These are phyloP conservation scores for Vararia minispora DNA, from an alignment of 768 basidiomycete genomes.

Conservation along the genomic window DNA sequence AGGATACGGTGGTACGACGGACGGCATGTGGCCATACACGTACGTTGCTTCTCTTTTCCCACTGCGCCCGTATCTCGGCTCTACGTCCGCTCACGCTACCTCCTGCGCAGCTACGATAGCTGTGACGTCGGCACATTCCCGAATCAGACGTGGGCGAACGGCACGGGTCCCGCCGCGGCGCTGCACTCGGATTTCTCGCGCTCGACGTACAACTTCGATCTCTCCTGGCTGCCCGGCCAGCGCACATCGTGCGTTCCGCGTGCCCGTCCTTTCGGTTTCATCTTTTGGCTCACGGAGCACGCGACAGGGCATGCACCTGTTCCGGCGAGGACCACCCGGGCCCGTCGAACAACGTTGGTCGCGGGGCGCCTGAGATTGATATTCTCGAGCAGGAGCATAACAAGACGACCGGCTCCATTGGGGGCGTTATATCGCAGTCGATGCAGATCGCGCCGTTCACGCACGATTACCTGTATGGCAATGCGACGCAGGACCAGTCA, in stretches of 20 bases:
- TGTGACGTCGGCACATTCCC: conserved; percentile 52
- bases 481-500: conserved; percentile 23
- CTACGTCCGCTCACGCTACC: neutral
- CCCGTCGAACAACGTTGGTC: conserved; percentile 38
- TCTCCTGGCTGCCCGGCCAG: conserved; percentile 75
- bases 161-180: conserved; percentile 50
- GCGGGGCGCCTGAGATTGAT: conserved; percentile 77
- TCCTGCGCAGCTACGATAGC: conserved; percentile 29
- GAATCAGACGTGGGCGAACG: conserved; percentile 37
- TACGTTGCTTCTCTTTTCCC: no score
- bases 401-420: conserved; percentile 29
- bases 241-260: conserved; percentile 43
- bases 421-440: conserved; percentile 60
- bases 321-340: conserved; percentile 70
- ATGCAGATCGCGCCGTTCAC: conserved; percentile 60
- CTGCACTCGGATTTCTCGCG: conserved; percentile 36
- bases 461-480: conserved; percentile 30
- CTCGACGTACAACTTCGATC: conserved; percentile 40
- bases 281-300: neutral
- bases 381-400: conserved; percentile 67
- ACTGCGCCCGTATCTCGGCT: no score
- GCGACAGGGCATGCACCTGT: conserved; percentile 63
- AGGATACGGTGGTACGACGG: conserved; percentile 69
- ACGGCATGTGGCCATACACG: conserved; percentile 81
- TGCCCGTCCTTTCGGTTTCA: neutral